Evolutionary conservation across 1,139 yeast species (phyloP), one percentile per base, ranked within the genome.

Genomic region (Saccharomyces hybrid): DNA sequence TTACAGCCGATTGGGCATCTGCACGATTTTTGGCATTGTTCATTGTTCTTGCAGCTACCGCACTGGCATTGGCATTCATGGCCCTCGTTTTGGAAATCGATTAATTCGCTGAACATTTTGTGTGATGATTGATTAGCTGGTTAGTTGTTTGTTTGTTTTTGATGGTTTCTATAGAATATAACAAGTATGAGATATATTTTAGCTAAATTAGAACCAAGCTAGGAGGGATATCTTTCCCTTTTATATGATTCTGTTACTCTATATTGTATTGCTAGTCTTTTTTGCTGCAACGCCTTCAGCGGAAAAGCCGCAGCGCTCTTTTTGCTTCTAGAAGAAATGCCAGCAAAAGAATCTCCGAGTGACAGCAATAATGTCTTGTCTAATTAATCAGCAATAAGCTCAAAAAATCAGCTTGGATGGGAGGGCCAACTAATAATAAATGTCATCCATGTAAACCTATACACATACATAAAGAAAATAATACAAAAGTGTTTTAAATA

Each of bases 391-490:
- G n/a, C n/a, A n/a, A n/a, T n/a, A n/a, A n/a, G n/a, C n/a, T n/a
- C n/a, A n/a, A n/a, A n/a, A n/a, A n/a, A n/a, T n/a, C n/a, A n/a
- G n/a, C n/a, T n/a, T n/a, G n/a, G n/a, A n/a, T n/a, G n/a, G n/a
- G n/a, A n/a, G n/a, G n/a, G n/a, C n/a, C n/a, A n/a, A n/a, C n/a
- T n/a, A n/a, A n/a, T n/a, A n/a, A n/a, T n/a, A n/a, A n/a, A n/a
- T n/a, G n/a, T n/a, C n/a, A 48, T n/a, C 26, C 50, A 11, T 48
- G 8, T 28, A 26, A 30, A 48, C 50, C 26, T 26, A n/a, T 48
- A 48, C 34, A 28, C 34, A 48, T 11, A 31, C 11, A 49, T 27
- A 7, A 31, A 9, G 38, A 16, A 16, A 49, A 25, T 25, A 34
- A 31, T 49, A 46, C 31, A 46, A 26, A 46, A 26, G 31, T 46